Evolutionary conservation across 2,329 filamentous ascomycete genomes (phyloP), one percentile per base, ranked within the genome.

Genomic region (Colletotrichum tamarilloi): DNA sequence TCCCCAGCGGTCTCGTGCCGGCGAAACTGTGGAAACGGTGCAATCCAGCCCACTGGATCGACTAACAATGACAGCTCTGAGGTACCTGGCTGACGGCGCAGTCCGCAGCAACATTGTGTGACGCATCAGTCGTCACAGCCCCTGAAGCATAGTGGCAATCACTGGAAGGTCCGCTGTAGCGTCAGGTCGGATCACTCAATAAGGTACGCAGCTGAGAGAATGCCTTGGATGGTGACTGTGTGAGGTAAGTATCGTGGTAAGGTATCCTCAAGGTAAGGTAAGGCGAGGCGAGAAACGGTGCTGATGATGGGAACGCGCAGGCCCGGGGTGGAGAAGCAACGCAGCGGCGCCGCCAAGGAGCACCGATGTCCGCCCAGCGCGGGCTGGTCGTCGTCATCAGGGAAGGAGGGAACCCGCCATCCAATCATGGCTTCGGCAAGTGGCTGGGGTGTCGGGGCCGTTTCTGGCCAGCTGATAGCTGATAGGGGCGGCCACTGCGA

Each of bases 381-480:
- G 71, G 71, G 56, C 67, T 56, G 60, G 67, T 71, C 67, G 71
- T 73, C 71, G 67, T 71, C 62, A 73, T 66, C 71, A 73, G 55
- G 67, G 35, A 57, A 57, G 56, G 60, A 71, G 55, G n/a, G 19
- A 65, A 24, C 46, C 67, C 35, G 46, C 24, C 56, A 56, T 35
- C 70, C 71, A 73, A 73, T 73, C 71, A 66, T 53, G 55, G 24
- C 24, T 14, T 11, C 22, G 42, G 7, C 42, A 62, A 49, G 14
- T 28, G 60, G 42, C 62, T 32, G 57, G 67, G 71, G 67, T 55
- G 70, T 55, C 26, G 38, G 28, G 60, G 42, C 65, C 62, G 56
- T 26, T 22, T 32, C 46, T 32, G 28, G 28, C 60, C 60, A 35
- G 67, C 60, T 73, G 71, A 70, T 73, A 62, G 67, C 42, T 49